Evolutionary conservation across 2,329 filamentous ascomycete species (phyloP), one percentile per base, ranked within the genome.

Genomic region (Clonostachys solani): DNA sequence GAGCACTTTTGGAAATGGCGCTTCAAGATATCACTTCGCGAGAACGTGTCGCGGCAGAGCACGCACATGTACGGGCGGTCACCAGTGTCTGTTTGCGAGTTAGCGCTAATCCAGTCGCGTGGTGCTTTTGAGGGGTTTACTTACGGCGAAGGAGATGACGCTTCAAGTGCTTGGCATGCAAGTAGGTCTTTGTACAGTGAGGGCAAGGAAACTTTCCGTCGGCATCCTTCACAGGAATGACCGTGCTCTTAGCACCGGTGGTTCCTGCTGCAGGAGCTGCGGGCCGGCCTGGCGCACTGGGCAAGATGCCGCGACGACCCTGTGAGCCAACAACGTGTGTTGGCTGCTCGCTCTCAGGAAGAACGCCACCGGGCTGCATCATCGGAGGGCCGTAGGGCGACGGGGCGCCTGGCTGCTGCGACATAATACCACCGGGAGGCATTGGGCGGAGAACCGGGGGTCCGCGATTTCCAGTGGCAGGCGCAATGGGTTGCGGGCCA

Each of bases 1-100:
- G 94, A 96, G 74, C 94, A 99, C 76, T 99, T 99, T 69, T 96
- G 92, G 72, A 97, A 99, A 73, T 99, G 94, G 55, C 94, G 89
- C 78, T 99, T 99, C 60, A 99, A 75, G 55, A 99, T 97, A 65
- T 99, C 94, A 77, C 91, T 96, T 66, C 94, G 86, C 43, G 90
- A 96, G 71, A 99, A 99, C 34, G 92, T 97, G 69, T 97, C 94
- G 67, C 94, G 91, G 77, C 94, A 99, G 45, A 99, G 78, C 55
- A 95, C 89, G 72, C 94, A 99, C 84, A 95, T 95, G 74, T 99
- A 99, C 48, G 94, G 94, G 56, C 94, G 89, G 68, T 97, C 92
- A 61, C 94, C 94, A 52, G 94, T 97, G 74, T 99, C 92, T 96
- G 59, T 36, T 16, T 12, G 19, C 35, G 5, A 43, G 40, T 23